Evolutionary conservation across 345 rosid species (phyloP).

Genomic region (Diplotaxis tenuifolia): DNA sequence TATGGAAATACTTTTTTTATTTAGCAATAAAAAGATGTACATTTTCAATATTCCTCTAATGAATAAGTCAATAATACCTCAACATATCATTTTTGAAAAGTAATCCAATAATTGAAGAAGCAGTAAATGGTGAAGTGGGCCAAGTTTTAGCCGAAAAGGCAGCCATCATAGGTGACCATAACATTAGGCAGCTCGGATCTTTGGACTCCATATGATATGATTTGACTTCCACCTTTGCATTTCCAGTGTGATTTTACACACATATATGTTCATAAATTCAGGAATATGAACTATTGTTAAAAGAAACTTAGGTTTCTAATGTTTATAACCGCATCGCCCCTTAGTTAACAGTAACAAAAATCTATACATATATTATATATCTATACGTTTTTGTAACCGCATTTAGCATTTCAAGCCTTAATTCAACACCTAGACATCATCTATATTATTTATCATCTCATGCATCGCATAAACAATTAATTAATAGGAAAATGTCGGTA

Average conservation of each 20-base stretch:
- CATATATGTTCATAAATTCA: not conserved
- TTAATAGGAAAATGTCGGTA: not conserved
- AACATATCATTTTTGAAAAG: not conserved
- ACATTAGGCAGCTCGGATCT: not conserved
- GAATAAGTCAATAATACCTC: not conserved
- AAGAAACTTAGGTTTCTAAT: no score
- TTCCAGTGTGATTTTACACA: slow-evolving; percentile 3
- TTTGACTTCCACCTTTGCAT: slow-evolving; percentile 1
- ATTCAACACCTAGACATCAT: slow-evolving; percentile 3
- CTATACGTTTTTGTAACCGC: no score
- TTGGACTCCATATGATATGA: slow-evolving; percentile 17
- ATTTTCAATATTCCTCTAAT: no score
- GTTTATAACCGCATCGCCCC: no score
- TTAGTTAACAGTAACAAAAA: no score
- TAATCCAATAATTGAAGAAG: not conserved
- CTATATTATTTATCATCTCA: slow-evolving; percentile 9
- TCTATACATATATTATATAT: no score
- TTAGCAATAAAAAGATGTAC: no score
- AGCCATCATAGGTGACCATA: slow-evolving; percentile 37
- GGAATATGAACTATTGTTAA: not conserved
- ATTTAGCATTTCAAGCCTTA: not conserved
- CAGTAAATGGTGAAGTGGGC: slow-evolving; percentile 26
- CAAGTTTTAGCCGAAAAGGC: slow-evolving; percentile 26
- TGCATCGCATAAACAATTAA: slow-evolving; percentile 5
- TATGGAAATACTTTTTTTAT: no score